Conservation (phyloP, 2,329 filamentous ascomycete species). For the Atkinsonella hypoxylon region DNA sequence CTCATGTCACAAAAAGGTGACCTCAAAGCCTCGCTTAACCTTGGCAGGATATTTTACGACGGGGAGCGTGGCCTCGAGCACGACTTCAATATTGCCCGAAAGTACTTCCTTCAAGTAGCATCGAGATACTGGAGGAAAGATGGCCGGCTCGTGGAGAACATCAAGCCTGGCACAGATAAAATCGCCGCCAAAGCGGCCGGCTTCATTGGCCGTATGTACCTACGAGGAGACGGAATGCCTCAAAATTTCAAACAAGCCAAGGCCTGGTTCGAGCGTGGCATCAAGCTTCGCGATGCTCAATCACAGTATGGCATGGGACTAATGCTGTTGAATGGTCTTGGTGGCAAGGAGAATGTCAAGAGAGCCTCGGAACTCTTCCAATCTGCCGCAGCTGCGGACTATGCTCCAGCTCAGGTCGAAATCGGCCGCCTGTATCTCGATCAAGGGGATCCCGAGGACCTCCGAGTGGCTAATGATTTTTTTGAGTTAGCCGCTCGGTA, state of each 20-base stretch:
- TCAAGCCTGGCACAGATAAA: slow-evolving; percentile 61
- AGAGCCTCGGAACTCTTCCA: slow-evolving; percentile 68
- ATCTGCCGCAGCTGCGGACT: slow-evolving; percentile 70
- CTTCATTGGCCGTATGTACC: slow-evolving; percentile 78
- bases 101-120: slow-evolving; percentile 71
- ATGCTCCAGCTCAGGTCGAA: slow-evolving; percentile 67
- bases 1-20: slow-evolving; percentile 85
- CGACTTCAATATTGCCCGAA: slow-evolving; percentile 61
- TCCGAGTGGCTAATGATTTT: slow-evolving; percentile 68
- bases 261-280: slow-evolving; percentile 74
- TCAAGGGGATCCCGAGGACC: slow-evolving; percentile 58
- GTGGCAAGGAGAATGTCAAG: slow-evolving; percentile 54
- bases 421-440: slow-evolving; percentile 78
- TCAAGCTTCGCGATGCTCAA: slow-evolving; percentile 63
- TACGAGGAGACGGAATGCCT: slow-evolving; percentile 73
- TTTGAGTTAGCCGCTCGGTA: slow-evolving; percentile 79
- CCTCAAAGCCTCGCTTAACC: slow-evolving; percentile 72
- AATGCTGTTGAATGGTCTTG: slow-evolving; percentile 72
- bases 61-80: slow-evolving; percentile 64
- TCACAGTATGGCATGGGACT: slow-evolving; percentile 77
- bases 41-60: slow-evolving; percentile 82
- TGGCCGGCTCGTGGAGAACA: slow-evolving; percentile 60
- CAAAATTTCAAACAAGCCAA: slow-evolving; percentile 67
- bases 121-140: slow-evolving; percentile 72
- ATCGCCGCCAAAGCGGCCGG: slow-evolving; percentile 74